These are phyloP conservation scores for Alternaria brassicicola DNA, from an alignment of 2,329 filamentous ascomycete species.

Conservation along the genomic window DNA sequence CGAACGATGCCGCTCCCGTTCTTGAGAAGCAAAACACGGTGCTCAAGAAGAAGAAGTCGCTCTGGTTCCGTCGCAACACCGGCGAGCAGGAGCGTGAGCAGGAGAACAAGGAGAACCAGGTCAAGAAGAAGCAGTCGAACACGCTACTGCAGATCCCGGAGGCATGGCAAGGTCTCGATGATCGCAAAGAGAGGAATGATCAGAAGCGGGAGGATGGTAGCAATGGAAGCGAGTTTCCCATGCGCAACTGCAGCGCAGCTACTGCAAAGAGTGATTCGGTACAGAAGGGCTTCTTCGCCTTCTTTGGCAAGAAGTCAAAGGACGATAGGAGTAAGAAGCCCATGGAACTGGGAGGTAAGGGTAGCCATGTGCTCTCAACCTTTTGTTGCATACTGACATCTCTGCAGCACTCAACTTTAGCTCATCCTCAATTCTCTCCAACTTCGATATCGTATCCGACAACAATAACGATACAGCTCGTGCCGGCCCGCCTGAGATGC, in stretches of 20 bases:
- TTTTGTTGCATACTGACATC: conserved; percentile 30
- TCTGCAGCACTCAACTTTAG: conserved; percentile 33
- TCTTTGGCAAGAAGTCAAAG: conserved; percentile 59
- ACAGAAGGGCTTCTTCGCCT: conserved; percentile 56
- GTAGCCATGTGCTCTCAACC: conserved; percentile 50
- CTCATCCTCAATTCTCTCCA: conserved; percentile 39
- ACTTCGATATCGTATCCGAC: conserved; percentile 44
- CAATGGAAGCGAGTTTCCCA: conserved; percentile 52
- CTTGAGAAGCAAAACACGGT: conserved; percentile 33
- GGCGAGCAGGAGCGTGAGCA: conserved; percentile 43
- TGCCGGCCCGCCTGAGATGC: conserved; percentile 54
- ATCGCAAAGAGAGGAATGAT: conserved; percentile 38
- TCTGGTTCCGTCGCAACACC: conserved; percentile 52
- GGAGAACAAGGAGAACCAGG: conserved; percentile 31
- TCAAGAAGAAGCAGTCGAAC: conserved; percentile 37
- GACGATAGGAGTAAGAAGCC: conserved; percentile 47
- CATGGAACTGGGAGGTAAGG: conserved; percentile 49
- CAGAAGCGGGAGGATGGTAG: conserved; percentile 38
- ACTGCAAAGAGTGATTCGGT: conserved; percentile 45
- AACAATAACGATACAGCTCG: conserved; percentile 48
- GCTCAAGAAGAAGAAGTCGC: conserved; percentile 53
- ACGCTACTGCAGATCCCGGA: conserved; percentile 41
- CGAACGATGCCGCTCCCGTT: conserved; percentile 11
- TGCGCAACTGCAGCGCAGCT: conserved; percentile 45
- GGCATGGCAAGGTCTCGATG: conserved; percentile 46